These are phyloP conservation scores for Ogataea sp. DNA, from an alignment of 805 yeast genomes.

Conservation along the genomic window DNA sequence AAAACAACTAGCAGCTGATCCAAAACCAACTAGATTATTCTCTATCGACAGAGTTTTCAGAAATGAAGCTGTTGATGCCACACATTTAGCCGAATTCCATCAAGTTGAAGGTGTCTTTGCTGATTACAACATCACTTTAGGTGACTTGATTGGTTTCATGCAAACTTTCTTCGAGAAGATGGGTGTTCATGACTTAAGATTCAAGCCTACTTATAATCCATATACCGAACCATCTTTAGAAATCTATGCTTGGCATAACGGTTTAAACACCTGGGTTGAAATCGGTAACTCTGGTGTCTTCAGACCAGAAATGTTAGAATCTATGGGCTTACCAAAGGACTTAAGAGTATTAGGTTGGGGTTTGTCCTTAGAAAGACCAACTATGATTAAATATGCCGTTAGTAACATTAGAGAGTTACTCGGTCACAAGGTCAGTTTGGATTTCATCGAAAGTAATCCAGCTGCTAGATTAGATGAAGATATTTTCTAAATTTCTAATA, in stretches of 20 bases:
- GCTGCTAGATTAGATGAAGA: slow-evolving; percentile 95
- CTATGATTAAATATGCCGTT: slow-evolving; percentile 97
- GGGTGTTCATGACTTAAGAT: slow-evolving; percentile 94
- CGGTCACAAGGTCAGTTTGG: slow-evolving; percentile 94
- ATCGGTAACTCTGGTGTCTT: slow-evolving; percentile 99
- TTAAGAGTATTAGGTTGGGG: slow-evolving; percentile 97
- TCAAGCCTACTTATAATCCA: slow-evolving; percentile 98
- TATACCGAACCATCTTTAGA: slow-evolving; percentile 99
- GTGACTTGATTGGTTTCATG: slow-evolving; percentile 97
- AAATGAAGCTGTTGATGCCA: slow-evolving; percentile 99
- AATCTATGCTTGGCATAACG: slow-evolving; percentile 94
- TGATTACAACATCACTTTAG: slow-evolving; percentile 88
- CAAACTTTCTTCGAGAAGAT: slow-evolving; percentile 91
- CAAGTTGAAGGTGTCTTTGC: slow-evolving; percentile 99
- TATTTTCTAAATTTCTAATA: slow-evolving; percentile 26
- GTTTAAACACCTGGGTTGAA: slow-evolving; percentile 95
- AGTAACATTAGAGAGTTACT: slow-evolving; percentile 92
- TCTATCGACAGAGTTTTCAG: slow-evolving; percentile 98
- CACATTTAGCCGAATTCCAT: slow-evolving; percentile 98
- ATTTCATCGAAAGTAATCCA: slow-evolving; percentile 91
- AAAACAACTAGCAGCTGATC: slow-evolving; percentile 78
- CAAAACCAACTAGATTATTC: slow-evolving; percentile 85
- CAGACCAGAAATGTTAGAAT: slow-evolving; percentile 98
- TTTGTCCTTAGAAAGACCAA: slow-evolving; percentile 93
- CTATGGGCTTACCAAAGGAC: slow-evolving; percentile 96